A percentile compares a stretch with the other conserved stretches of the same genome.
These are phyloP conservation scores for Pythium folliculosum DNA, from an alignment of 352 stramenopile genomes.

Conservation along the genomic window DNA sequence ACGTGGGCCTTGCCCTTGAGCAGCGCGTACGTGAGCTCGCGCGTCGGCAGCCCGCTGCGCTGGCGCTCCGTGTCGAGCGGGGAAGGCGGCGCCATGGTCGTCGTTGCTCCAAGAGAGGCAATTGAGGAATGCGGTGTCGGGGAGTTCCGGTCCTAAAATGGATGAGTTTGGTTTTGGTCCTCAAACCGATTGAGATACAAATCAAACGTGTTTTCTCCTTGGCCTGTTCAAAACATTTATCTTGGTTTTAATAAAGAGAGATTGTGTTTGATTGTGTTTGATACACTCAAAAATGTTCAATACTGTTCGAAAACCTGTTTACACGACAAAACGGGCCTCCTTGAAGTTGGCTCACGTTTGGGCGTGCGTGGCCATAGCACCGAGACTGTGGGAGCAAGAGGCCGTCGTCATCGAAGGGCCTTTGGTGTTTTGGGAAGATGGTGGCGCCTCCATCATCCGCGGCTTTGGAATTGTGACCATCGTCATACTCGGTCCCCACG, in stretches of 20 bases:
- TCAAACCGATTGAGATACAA: not conserved
- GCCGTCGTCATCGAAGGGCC: not conserved
- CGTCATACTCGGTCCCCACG: not conserved
- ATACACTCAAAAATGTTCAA: not conserved
- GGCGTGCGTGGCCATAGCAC: slow-evolving; percentile 24
- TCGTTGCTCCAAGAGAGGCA: not conserved
- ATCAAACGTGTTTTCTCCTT: not conserved
- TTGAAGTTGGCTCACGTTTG: slow-evolving; percentile 28
- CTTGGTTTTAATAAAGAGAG: not conserved
- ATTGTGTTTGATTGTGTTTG: no score
- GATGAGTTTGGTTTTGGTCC: not conserved
- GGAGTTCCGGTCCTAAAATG: slow-evolving; percentile 3
- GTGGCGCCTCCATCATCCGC: no score
- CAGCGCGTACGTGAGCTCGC: slow-evolving; percentile 67
- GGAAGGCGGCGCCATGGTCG: slow-evolving; percentile 10
- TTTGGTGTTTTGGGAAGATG: no score
- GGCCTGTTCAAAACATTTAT: not conserved
- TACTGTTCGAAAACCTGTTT: slow-evolving; percentile 20
- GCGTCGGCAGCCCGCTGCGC: slow-evolving; percentile 43
- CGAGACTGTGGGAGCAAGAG: not conserved
- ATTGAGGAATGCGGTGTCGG: slow-evolving; percentile 2
- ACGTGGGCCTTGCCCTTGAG: slow-evolving; percentile 51
- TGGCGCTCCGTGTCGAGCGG: slow-evolving; percentile 40
- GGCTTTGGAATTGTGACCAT: no score
- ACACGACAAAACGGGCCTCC: slow-evolving; percentile 14